Conservation (phyloP, 176 grass and related monocot genomes). For the Oropetium thomaeum region DNA sequence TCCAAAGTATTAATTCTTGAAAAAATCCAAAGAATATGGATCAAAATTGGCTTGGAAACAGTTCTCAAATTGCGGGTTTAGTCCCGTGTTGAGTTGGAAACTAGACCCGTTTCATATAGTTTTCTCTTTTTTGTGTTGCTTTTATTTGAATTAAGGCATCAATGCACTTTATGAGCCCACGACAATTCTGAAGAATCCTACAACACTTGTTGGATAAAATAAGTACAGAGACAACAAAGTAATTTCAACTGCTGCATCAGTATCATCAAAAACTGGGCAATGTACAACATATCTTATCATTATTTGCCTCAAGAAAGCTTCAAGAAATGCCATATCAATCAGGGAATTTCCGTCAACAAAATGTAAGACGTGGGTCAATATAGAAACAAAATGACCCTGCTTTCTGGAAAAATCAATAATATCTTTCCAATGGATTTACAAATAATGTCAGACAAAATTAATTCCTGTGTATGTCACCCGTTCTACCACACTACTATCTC, state of each 20-base stretch:
- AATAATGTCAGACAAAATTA: conserved; percentile 1
- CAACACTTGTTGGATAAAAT: neutral
- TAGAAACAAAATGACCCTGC: neutral
- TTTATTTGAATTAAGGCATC: neutral
- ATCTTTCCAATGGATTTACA: conserved; percentile 32
- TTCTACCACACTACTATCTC: conserved; percentile 46
- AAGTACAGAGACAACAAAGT: neutral
- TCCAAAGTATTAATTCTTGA: neutral
- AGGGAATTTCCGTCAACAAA: neutral
- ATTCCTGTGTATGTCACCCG: neutral
- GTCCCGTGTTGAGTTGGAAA: neutral
- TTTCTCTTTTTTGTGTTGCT: neutral
- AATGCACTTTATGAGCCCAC: neutral
- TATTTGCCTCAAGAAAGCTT: neutral
- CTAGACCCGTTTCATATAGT: neutral
- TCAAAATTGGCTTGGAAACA: neutral
- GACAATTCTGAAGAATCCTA: neutral
- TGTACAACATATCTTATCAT: neutral
- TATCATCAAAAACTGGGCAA: neutral
- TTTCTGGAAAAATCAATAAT: conserved; percentile 4
- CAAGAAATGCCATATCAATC: neutral
- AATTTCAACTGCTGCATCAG: neutral
- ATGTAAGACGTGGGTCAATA: neutral
- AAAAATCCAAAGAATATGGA: neutral
- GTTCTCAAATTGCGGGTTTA: neutral